A percentile compares a stretch with the other conserved stretches of the same genome.
Conservation (phyloP, 2,329 filamentous ascomycete species). For the Botryotinia calthae region DNA sequence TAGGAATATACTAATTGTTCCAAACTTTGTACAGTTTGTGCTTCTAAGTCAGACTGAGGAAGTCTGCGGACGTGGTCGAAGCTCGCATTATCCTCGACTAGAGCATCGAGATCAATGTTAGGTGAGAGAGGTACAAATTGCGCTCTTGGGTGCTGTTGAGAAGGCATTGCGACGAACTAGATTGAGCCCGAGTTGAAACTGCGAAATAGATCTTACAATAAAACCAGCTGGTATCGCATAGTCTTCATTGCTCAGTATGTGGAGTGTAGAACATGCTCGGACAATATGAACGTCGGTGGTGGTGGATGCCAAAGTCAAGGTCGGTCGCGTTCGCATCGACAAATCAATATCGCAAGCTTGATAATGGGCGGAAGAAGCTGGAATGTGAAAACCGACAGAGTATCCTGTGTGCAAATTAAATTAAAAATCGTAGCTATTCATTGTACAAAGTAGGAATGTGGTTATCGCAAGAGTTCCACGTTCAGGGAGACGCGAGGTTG, state of each 20-base stretch:
- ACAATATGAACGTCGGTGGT: background rate
- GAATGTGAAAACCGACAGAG: background rate
- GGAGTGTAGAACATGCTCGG: background rate
- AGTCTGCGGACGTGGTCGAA: conserved; percentile 86
- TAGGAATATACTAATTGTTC: conserved; percentile 78
- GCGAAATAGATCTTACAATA: background rate
- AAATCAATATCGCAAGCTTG: background rate
- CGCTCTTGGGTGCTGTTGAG: conserved; percentile 71
- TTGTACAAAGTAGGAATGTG: background rate
- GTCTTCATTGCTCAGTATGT: background rate
- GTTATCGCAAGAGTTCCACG: background rate
- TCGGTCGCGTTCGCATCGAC: background rate
- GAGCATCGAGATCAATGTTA: conserved; percentile 69
- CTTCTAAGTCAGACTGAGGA: conserved; percentile 72
- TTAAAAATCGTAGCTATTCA: background rate
- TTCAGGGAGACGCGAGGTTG: conserved; percentile 14
- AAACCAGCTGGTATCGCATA: background rate
- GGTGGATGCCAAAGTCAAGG: background rate
- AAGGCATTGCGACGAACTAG: conserved; percentile 59
- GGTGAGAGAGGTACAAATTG: conserved; percentile 91
- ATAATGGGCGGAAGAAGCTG: background rate
- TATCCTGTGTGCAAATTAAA: background rate
- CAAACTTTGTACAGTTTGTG: conserved; percentile 74
- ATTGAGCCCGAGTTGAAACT: background rate
- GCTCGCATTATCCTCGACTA: conserved; percentile 77